Base-by-base conservation (phyloP, 768 basidiomycete genomes). In the Lactifluus rugatus region DNA sequence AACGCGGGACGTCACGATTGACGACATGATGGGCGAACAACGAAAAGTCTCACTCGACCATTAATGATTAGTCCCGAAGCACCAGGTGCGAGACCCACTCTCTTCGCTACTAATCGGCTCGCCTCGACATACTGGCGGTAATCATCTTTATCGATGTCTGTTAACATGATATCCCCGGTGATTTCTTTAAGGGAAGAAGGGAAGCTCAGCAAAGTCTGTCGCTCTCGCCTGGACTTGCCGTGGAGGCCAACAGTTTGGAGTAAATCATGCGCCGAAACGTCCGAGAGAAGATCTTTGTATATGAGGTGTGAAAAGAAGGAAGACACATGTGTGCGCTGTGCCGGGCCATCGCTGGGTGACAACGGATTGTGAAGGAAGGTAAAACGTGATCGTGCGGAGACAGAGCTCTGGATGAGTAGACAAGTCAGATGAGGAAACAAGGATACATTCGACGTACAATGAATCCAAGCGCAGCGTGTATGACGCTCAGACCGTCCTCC, bases 321-420 rank as follows among this genome's bases (percentile, higher is more conserved):
- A 0, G 81, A 84, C 21, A 69, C 66, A 11, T 66, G 68, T 3
- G 65, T 64, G 6, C 70, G 65, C 8, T 55, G 59, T 11, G 58
- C 56, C 1, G 55, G 51, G 16, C 68, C 64, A 16, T 44, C 50
- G 10, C 63, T 60, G 4, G 64, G 59, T 11, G 57, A 54, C 8
- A 71, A 60, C 1, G 91, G 85, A 58, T 88, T 85, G 68, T 93
- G 90, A 32, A 94, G 72, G 69, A 94, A 87, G 0, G 84, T 76
- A n/a, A 91, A 52, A 31, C 93, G 84, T 8, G 78, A 76, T 39
- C 69, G 74, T 2, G 77, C 74, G 2, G 74, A 73, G 2, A 69
- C 59, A 7, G 70, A 58, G 8, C 84, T 87, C 64, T 31, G 48
- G 32, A 16, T 23, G 37, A 57, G 2, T 14, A 26, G 37, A 41